A percentile compares a stretch with the other conserved stretches of the same genome.
These are phyloP conservation scores for Melastoma candidum DNA, from an alignment of 441 rosid species.

Conservation along the genomic window DNA sequence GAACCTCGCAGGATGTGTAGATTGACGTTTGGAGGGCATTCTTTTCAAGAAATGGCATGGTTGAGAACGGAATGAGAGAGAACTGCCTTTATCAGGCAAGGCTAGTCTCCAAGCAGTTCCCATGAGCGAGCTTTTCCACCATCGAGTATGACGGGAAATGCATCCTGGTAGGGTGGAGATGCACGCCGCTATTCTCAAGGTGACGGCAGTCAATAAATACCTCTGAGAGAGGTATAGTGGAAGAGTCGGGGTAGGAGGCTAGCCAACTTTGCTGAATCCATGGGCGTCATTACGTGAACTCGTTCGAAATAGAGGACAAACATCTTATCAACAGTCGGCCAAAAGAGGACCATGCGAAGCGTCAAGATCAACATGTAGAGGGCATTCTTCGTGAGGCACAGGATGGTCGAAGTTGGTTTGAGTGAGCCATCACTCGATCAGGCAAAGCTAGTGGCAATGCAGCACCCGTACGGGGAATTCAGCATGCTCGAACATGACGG, in stretches of 20 bases:
- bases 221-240: constrained; percentile 5
- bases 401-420: constrained; percentile 39
- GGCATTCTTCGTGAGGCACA: constrained; percentile 32
- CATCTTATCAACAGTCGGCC: constrained; percentile 28
- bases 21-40: constrained; percentile 42
- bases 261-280: constrained; percentile 24
- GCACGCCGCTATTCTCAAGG: constrained; percentile 31
- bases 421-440: constrained; percentile 32
- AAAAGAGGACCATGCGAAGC: constrained; percentile 23
- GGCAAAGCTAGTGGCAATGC: constrained; percentile 28
- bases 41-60: constrained; percentile 35
- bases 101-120: constrained; percentile 24
- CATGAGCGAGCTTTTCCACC: constrained; percentile 17
- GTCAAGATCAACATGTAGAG: constrained; percentile 47
- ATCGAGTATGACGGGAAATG: constrained; percentile 26
- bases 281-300: constrained; percentile 20
- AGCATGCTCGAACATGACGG: constrained; percentile 22
- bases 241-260: constrained; percentile 26
- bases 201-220: constrained; percentile 27
- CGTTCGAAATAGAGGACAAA: constrained; percentile 17
- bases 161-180: constrained; percentile 40
- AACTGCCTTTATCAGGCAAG: constrained; percentile 31
- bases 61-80: constrained; percentile 36
- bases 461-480: constrained; percentile 14
- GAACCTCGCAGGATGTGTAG: constrained; percentile 30